phyloP scores from a whole-genome alignment of 805 yeast species.

The Myxozyma sirexii region DNA sequence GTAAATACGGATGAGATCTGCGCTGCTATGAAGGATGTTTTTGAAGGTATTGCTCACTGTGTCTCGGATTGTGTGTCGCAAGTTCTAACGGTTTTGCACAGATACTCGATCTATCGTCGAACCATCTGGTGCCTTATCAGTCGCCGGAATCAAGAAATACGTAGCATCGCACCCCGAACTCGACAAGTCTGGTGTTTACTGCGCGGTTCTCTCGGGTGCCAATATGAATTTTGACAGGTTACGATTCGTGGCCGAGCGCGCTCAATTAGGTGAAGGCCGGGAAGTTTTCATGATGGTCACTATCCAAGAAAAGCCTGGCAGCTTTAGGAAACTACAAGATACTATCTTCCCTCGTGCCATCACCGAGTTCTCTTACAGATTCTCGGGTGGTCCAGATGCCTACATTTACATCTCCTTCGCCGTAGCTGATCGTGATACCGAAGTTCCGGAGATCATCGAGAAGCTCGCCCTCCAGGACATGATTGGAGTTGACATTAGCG shows the following conservation, averaged over 20 bases:
- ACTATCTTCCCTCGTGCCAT: conserved; percentile 84
- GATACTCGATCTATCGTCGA: conserved; percentile 93
- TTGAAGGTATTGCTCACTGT: conserved; percentile 52
- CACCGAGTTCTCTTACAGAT: conserved; percentile 93
- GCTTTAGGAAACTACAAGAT: conserved; percentile 74
- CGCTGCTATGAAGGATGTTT: conserved; percentile 96
- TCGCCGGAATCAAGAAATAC: conserved; percentile 91
- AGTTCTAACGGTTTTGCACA: not conserved
- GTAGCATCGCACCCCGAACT: conserved; percentile 67
- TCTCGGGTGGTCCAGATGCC: conserved; percentile 55
- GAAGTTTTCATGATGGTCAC: conserved; percentile 90
- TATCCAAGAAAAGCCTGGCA: conserved; percentile 92
- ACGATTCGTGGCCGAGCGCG: conserved; percentile 95
- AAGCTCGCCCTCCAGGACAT: conserved; percentile 55
- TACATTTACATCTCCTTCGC: conserved; percentile 86
- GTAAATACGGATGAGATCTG: conserved; percentile 92
- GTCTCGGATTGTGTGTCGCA: not conserved
- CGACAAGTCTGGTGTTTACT: conserved; percentile 69
- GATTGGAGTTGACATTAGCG: conserved; percentile 79
- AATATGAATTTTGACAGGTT: conserved; percentile 97
- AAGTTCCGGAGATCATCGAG: conserved; percentile 64
- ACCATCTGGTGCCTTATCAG: conserved; percentile 96
- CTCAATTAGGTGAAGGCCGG: conserved; percentile 96
- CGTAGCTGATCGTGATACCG: conserved; percentile 72
- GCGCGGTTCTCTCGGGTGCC: conserved; percentile 91